Evolutionary conservation across 2,329 filamentous ascomycete species (phyloP).

Genomic region (Fusarium sp.): DNA sequence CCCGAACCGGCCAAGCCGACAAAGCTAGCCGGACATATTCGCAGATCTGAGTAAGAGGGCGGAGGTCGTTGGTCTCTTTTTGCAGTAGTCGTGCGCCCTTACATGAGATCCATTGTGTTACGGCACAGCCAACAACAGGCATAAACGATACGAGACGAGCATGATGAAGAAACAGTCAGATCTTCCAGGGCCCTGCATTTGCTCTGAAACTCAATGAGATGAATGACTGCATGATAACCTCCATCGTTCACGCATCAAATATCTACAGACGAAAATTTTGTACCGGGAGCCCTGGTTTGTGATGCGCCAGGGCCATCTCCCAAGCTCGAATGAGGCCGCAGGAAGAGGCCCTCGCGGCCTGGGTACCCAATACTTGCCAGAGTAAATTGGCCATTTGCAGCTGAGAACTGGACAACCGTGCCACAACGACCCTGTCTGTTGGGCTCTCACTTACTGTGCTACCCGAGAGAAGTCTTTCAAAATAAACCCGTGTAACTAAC

Average conservation of each 20-base stretch:
- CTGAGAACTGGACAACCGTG: constrained; percentile 5
- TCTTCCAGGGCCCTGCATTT: not conserved
- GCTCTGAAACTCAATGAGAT: constrained; percentile 1
- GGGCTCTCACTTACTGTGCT: not conserved
- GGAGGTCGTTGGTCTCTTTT: constrained; percentile 16
- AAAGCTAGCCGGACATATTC: constrained; percentile 19
- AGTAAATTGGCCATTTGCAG: constrained; percentile 1
- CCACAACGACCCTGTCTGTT: constrained; percentile 4
- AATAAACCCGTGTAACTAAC: not conserved
- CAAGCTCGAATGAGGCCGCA: constrained; percentile 6
- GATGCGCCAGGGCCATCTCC: constrained; percentile 19
- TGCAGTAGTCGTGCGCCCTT: constrained; percentile 15
- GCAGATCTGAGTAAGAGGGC: constrained; percentile 14
- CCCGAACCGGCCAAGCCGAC: constrained; percentile 35
- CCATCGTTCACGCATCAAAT: not conserved
- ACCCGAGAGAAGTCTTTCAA: not conserved
- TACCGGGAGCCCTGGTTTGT: constrained; percentile 30
- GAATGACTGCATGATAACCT: not conserved
- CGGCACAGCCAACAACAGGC: not conserved
- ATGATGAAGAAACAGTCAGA: not conserved
- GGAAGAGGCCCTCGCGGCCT: constrained; percentile 26
- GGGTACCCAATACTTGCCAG: constrained; percentile 19
- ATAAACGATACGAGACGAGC: constrained; percentile 3
- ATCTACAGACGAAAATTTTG: not conserved
- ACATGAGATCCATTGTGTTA: constrained; percentile 3